Percentiles rank a stretch among this genome's conserved stretches.
These are phyloP conservation scores for Eucalyptus brandiana DNA, from an alignment of 345 rosid species.

Conservation along the genomic window DNA sequence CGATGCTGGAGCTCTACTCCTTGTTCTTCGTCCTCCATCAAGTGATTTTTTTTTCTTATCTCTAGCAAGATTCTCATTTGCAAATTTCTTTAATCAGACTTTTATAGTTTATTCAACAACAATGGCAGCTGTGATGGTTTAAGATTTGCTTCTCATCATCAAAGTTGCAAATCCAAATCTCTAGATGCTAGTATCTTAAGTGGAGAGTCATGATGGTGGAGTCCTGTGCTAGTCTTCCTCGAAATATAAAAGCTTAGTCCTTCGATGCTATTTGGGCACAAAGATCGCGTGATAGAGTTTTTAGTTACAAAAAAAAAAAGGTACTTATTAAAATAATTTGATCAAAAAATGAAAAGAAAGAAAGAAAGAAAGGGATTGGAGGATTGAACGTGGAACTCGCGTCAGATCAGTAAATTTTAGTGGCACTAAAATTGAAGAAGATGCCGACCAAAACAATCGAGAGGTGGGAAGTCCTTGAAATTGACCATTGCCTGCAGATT, in stretches of 20 bases:
- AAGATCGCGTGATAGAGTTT: accelerated
- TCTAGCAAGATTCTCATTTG: neutral
- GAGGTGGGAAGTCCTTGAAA: neutral
- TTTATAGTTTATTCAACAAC: neutral
- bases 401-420: neutral
- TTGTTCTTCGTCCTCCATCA: neutral
- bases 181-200: accelerated
- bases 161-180: too few species aligned
- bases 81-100: neutral
- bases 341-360: too few species aligned
- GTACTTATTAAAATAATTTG: accelerated
- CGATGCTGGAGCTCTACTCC: neutral
- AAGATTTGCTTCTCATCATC: too few species aligned
- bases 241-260: too few species aligned
- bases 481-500: neutral
- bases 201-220: accelerated
- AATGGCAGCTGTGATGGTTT: too few species aligned
- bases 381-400: neutral
- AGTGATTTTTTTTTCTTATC: neutral
- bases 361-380: neutral
- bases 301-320: accelerated
- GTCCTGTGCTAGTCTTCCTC: accelerated
- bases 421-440: neutral
- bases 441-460: neutral
- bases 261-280: too few species aligned